phyloP scores from a whole-genome alignment of 192 early-diverging fungal species.

The Phlyctochytrium planicorne region DNA sequence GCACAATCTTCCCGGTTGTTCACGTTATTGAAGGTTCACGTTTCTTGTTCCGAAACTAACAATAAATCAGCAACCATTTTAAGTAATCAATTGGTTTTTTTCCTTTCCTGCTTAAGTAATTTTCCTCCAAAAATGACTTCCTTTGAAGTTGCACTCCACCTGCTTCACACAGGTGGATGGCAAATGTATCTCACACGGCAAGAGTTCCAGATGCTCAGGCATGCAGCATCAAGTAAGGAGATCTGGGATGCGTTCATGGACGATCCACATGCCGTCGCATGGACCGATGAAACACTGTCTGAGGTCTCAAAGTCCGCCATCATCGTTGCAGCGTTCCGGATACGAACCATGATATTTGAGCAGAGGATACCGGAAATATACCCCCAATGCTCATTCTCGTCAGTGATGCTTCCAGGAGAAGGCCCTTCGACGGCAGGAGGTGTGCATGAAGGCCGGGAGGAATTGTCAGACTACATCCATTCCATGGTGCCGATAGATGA shows the following conservation, averaged over 20 bases:
- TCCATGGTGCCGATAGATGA: conserved; percentile 38
- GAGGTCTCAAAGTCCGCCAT: neutral
- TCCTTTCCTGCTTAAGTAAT: too few species aligned
- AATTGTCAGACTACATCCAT: neutral
- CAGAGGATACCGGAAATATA: conserved; percentile 65
- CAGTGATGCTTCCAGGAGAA: conserved; percentile 20
- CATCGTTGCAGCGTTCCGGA: conserved; percentile 59
- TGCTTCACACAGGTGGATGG: conserved; percentile 21
- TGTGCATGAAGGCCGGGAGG: neutral
- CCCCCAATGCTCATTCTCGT: conserved; percentile 32
- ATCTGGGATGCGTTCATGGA: conserved; percentile 46
- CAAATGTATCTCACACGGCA: conserved; percentile 22
- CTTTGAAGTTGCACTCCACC: conserved; percentile 19
- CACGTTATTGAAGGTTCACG: too few species aligned
- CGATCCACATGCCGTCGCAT: conserved; percentile 10
- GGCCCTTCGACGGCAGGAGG: neutral
- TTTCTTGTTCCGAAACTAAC: too few species aligned
- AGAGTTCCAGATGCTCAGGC: conserved; percentile 26
- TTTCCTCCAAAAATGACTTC: too few species aligned
- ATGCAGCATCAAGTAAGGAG: conserved; percentile 29
- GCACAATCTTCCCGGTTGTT: too few species aligned
- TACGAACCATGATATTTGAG: conserved; percentile 74
- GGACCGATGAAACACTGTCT: too few species aligned
- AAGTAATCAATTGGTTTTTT: too few species aligned
- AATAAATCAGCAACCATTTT: too few species aligned